Base-by-base conservation (phyloP, 1,139 yeast genomes). In the Saccharomycopsis hybrid region DNA sequence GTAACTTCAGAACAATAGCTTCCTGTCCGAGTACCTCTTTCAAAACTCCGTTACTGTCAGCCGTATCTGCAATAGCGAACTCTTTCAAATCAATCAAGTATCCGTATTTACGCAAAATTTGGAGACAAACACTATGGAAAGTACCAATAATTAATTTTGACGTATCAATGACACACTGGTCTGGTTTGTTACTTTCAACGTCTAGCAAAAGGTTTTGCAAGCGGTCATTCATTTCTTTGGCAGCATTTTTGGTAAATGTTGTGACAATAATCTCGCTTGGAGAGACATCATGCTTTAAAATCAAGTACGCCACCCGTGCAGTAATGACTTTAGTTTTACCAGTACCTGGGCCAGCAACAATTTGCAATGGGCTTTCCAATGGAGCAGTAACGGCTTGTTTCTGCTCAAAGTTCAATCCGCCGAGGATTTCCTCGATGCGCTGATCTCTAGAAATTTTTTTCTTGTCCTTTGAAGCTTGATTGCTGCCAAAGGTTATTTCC, bases 341-440 rank as follows among this genome's bases (percentile, higher is more conserved):
- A 2, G 82, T 85, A 1, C 97, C 97, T 0, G 97, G 97, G 0
- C 97, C 97, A 0, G 97, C 97, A 35, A 89, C 73, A 31, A 90
- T 80, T 62, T 87, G 95, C 40, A 88, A 68, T 30, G 76, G 73
- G 1, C 80, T 78, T 25, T 66, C 60, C 1, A 69, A 59, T 0
- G 83, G 76, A 2, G 80, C 71, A 1, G 74, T 69, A 1, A 82
- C 90, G 0, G 95, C 95, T 48, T 64, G 57, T 7, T 57, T 58
- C 62, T 88, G 96, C 36, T 73, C 73, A 0, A 58, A 61, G 60
- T 88, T 88, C 52, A 88, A 70, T 2, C 60, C 63, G 9, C 52
- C 47, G 32, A 61, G 52, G 5, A 57, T n/a, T n/a, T n/a, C n/a
- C n/a, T n/a, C n/a, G n/a, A n/a, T n/a, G n/a, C n/a, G n/a, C n/a